Evolutionary conservation across 2,329 filamentous ascomycete species (phyloP).

Genomic region (Plectosphaerella cucumerina): DNA sequence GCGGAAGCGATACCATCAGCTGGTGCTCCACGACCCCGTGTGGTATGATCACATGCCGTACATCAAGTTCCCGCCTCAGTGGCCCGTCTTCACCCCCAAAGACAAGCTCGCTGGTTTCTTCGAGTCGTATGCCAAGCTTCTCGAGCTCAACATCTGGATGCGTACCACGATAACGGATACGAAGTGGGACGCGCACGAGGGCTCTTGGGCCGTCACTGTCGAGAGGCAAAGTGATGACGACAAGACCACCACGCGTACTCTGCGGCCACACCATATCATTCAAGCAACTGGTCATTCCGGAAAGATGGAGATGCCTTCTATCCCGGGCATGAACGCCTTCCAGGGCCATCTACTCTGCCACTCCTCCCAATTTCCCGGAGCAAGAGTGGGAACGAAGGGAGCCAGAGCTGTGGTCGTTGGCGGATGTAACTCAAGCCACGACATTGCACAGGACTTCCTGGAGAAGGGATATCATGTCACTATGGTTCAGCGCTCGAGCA

Average conservation of each 20-base stretch:
- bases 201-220: slow-evolving; percentile 53
- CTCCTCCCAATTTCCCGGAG: slow-evolving; percentile 53
- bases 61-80: slow-evolving; percentile 54
- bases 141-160: slow-evolving; percentile 64
- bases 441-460: slow-evolving; percentile 65
- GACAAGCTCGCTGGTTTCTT: slow-evolving; percentile 64
- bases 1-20: slow-evolving; percentile 51
- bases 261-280: slow-evolving; percentile 61
- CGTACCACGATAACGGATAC: slow-evolving; percentile 39
- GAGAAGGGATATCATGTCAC: slow-evolving; percentile 66
- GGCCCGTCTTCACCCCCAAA: slow-evolving; percentile 65
- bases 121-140: slow-evolving; percentile 53
- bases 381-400: slow-evolving; percentile 37
- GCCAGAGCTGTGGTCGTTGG: slow-evolving; percentile 64
- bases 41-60: slow-evolving; percentile 57
- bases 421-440: slow-evolving; percentile 65
- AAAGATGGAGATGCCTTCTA: slow-evolving; percentile 52
- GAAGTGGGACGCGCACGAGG: slow-evolving; percentile 42
- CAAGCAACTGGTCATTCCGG: slow-evolving; percentile 67
- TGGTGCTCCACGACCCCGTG: slow-evolving; percentile 60
- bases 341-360: slow-evolving; percentile 54
- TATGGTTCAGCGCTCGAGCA: slow-evolving; percentile 65
- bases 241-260: slow-evolving; percentile 43
- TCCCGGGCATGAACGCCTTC: slow-evolving; percentile 51
- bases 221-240: slow-evolving; percentile 38